These are phyloP conservation scores for Jackrogersella minutella DNA, from an alignment of 495 filamentous ascomycete species.

Conservation along the genomic window DNA sequence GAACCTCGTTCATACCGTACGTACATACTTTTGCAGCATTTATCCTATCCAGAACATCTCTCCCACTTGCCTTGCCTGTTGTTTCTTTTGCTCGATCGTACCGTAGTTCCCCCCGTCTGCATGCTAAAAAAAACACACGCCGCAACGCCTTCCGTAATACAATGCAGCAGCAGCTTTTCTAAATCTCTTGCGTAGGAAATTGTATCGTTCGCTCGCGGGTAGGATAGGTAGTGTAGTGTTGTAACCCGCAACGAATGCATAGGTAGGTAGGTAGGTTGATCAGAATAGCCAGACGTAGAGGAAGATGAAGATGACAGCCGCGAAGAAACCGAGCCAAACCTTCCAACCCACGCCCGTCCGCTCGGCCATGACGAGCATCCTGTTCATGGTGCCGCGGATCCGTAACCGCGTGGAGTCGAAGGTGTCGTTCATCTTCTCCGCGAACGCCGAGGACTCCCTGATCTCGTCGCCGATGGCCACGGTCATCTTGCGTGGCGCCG, in stretches of 20 bases:
- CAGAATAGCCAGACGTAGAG: conserved; percentile 90
- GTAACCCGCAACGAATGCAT: too few species aligned
- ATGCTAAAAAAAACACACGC: conserved; percentile 9
- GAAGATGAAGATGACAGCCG: conserved; percentile 80
- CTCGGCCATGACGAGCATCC: conserved; percentile 96
- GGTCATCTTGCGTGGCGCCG: conserved; percentile 66
- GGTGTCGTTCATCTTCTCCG: conserved; percentile 87
- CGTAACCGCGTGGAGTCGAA: conserved; percentile 85
- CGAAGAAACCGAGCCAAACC: conserved; percentile 89
- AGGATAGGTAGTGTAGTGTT: not conserved
- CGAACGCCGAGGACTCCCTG: conserved; percentile 80
- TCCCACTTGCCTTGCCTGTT: too few species aligned
- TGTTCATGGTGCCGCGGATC: conserved; percentile 90
- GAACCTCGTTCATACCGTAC: conserved; percentile 17
- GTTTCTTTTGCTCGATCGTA: conserved; percentile 8
- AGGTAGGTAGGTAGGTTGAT: conserved; percentile 12
- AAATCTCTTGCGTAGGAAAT: not conserved
- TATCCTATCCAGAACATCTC: conserved; percentile 1
- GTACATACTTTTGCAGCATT: conserved; percentile 4
- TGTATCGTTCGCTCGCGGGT: not conserved
- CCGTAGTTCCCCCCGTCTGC: not conserved
- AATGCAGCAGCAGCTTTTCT: not conserved
- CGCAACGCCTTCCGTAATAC: conserved; percentile 26
- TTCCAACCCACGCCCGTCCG: conserved; percentile 92
- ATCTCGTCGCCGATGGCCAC: conserved; percentile 95